These are phyloP conservation scores for Chlamydomonas incerta DNA, from an alignment of 139 green algal genomes.

Conservation along the genomic window DNA sequence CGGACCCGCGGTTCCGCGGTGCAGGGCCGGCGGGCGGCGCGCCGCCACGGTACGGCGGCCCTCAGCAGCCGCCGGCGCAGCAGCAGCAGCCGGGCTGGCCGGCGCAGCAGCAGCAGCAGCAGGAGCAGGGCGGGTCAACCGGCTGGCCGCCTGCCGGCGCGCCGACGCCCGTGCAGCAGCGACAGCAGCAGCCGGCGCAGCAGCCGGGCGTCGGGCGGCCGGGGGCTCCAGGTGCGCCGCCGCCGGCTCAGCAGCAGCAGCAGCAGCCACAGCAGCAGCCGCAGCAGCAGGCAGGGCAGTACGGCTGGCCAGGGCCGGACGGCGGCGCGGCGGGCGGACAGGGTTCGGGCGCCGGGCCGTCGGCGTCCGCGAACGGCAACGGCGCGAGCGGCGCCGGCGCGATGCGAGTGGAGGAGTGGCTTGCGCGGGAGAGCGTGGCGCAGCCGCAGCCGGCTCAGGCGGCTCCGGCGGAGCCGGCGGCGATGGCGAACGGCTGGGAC, in stretches of 20 bases:
- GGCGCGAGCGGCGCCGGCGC: not conserved
- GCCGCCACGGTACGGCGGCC: not conserved
- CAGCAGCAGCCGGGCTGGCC: constrained; percentile 14
- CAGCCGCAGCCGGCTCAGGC: not conserved
- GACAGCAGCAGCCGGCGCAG: constrained; percentile 29
- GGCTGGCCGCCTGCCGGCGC: not conserved
- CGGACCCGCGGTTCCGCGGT: no score
- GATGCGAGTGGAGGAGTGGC: constrained; percentile 47
- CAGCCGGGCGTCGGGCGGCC: no score
- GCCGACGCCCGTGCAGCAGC: not conserved
- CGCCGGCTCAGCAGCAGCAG: not conserved
- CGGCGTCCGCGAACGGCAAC: not conserved
- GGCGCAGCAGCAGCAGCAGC: not conserved
- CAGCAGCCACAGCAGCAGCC: not conserved
- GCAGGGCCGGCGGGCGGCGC: no score
- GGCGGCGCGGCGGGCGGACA: no score
- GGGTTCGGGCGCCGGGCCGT: no score
- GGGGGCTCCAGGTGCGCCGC: no score
- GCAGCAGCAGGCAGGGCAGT: not conserved
- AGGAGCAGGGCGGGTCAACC: no score
- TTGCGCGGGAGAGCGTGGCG: constrained; percentile 2
- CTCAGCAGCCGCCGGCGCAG: constrained; percentile 2
- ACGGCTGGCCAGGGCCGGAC: not conserved
- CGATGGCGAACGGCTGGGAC: not conserved
- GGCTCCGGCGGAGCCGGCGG: not conserved